Conservation (phyloP, 331 rosid species). For the Malus hybrid region DNA sequence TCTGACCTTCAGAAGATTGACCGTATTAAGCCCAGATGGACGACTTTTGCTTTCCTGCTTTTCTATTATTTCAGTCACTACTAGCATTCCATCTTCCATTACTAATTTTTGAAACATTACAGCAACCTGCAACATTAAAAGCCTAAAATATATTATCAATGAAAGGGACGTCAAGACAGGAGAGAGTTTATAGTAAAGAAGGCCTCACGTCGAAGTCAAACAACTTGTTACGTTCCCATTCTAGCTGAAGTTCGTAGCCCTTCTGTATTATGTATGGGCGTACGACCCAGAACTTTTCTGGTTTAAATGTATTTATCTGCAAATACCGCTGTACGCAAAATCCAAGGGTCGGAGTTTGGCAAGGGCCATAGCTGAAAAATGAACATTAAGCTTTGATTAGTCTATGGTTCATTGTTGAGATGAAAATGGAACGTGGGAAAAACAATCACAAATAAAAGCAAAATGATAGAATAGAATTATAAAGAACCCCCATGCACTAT, state of each 20-base stretch:
- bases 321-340: conserved; percentile 92
- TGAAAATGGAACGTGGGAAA: neutral
- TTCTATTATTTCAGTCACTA: conserved; percentile 69
- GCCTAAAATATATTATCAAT: conserved; percentile 11
- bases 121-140: conserved; percentile 53
- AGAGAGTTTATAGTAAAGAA: conserved; percentile 13
- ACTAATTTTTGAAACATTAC: conserved; percentile 76
- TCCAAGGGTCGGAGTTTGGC: conserved; percentile 97
- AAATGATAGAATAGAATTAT: neutral
- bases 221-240: conserved; percentile 88
- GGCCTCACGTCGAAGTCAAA: conserved; percentile 68
- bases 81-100: conserved; percentile 58
- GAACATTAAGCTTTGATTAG: conserved; percentile 19
- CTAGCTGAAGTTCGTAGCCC: conserved; percentile 89
- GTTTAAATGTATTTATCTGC: conserved; percentile 83
- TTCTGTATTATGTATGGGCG: conserved; percentile 58
- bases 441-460: conserved; percentile 1
- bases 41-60: conserved; percentile 87
- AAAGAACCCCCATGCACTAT: neutral
- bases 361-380: conserved; percentile 86
- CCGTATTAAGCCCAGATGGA: conserved; percentile 92
- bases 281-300: conserved; percentile 88
- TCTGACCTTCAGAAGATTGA: conserved; percentile 89
- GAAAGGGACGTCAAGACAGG: conserved; percentile 3
- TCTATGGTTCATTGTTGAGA: neutral